Conservation (phyloP, 768 basidiomycete genomes). For the Pleurotus tuoliensis region DNA sequence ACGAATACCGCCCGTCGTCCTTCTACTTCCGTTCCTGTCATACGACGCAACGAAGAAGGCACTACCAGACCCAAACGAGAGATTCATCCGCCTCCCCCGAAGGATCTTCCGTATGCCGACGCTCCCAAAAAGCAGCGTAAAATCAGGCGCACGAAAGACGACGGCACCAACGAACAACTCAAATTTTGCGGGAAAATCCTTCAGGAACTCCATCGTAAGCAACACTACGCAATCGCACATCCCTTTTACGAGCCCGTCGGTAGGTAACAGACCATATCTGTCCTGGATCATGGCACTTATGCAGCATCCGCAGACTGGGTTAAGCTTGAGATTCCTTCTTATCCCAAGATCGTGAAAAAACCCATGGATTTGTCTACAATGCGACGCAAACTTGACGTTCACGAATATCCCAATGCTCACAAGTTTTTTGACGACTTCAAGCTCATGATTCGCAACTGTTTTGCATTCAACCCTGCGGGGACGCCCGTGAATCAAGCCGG, state of each 20-base stretch:
- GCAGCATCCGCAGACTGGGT: slow-evolving; percentile 55
- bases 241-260: slow-evolving; percentile 96
- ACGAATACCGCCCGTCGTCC: slow-evolving; percentile 54
- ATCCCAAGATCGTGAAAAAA: slow-evolving; percentile 84
- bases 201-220: slow-evolving; percentile 73
- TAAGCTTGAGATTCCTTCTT: slow-evolving; percentile 76
- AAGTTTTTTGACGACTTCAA: slow-evolving; percentile 91
- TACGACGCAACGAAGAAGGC: slow-evolving; percentile 60
- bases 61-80: slow-evolving; percentile 91
- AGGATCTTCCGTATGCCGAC: slow-evolving; percentile 84
- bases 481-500: slow-evolving; percentile 87
- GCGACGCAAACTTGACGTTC: slow-evolving; percentile 74
- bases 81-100: slow-evolving; percentile 92
- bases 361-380: slow-evolving; percentile 96
- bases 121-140: slow-evolving; percentile 66
- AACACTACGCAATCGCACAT: slow-evolving; percentile 64
- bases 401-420: slow-evolving; percentile 71
- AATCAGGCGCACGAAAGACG: slow-evolving; percentile 56
- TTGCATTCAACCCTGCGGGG: slow-evolving; percentile 84
- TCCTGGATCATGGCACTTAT: slow-evolving; percentile 1
- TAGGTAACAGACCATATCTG: slow-evolving; percentile 34
- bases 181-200: slow-evolving; percentile 77
- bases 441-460: slow-evolving; percentile 93
- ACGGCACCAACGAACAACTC: slow-evolving; percentile 77
- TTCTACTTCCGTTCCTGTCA: slow-evolving; percentile 78